phyloP scores from a whole-genome alignment of 2,329 filamentous ascomycete genomes.

The Fusarium pseudograminearum region DNA sequence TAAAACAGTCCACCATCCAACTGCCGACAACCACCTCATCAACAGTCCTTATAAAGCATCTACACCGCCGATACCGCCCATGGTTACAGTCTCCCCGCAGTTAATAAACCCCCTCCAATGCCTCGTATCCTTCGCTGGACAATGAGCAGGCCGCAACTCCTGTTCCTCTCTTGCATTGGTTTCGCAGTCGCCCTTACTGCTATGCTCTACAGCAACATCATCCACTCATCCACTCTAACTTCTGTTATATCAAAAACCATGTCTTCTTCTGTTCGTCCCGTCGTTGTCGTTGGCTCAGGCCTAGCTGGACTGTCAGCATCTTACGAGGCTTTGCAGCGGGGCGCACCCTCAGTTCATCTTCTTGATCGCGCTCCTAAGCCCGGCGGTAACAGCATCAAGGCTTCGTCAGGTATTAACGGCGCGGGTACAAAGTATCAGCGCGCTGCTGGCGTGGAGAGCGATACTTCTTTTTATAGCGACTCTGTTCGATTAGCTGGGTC shows the following conservation, averaged over 20 bases:
- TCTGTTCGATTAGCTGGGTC: constrained; percentile 68
- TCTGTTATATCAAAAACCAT: constrained; percentile 47
- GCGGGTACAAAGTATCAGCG: constrained; percentile 69
- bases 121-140: constrained; percentile 48
- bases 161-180: constrained; percentile 47
- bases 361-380: constrained; percentile 71
- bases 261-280: constrained; percentile 47
- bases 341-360: constrained; percentile 64
- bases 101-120: constrained; percentile 29
- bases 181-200: constrained; percentile 47
- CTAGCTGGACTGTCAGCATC: constrained; percentile 72
- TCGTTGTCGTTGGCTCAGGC: constrained; percentile 74
- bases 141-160: constrained; percentile 47
- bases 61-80: constrained; percentile 40
- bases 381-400: constrained; percentile 75
- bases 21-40: constrained; percentile 6
- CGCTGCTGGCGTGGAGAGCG: constrained; percentile 49
- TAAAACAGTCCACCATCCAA: constrained; percentile 40
- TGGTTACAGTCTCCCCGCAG: constrained; percentile 18
- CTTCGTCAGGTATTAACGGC: constrained; percentile 74
- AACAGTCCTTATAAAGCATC: constrained; percentile 32
- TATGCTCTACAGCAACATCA: constrained; percentile 48
- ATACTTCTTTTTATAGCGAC: constrained; percentile 64
- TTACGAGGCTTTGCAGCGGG: constrained; percentile 64
- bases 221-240: constrained; percentile 33